Evolutionary conservation across 495 filamentous ascomycete species (phyloP).

Genomic region (Hypoxylon rickii): DNA sequence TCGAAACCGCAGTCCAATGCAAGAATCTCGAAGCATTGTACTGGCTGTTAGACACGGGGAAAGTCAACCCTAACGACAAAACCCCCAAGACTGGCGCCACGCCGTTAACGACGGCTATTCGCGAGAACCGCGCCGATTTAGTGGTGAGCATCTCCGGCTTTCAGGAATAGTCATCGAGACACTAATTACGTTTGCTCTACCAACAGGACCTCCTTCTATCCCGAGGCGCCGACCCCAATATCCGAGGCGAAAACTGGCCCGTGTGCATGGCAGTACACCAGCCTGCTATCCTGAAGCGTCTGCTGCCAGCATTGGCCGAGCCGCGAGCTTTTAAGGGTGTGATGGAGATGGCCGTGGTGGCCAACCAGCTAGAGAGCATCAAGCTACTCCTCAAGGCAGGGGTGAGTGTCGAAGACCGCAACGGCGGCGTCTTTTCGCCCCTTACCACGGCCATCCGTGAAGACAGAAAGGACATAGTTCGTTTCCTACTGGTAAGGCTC

Average conservation of each 20-base stretch:
- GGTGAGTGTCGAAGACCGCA: conserved; percentile 59
- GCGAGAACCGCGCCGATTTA: conserved; percentile 50
- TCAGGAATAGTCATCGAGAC: background rate
- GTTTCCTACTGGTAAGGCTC: conserved; percentile 45
- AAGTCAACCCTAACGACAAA: conserved; percentile 54
- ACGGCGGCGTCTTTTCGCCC: conserved; percentile 60
- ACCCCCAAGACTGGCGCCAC: conserved; percentile 49
- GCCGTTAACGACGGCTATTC: conserved; percentile 60
- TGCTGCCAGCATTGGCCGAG: conserved; percentile 50
- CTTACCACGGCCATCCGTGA: conserved; percentile 61
- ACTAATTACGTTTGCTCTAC: background rate
- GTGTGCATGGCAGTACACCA: conserved; percentile 57
- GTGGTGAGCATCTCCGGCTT: conserved; percentile 31
- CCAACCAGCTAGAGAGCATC: conserved; percentile 51
- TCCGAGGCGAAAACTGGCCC: conserved; percentile 60
- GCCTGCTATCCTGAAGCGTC: conserved; percentile 49
- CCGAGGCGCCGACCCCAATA: conserved; percentile 56
- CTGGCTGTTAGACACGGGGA: conserved; percentile 53
- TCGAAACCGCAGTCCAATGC: conserved; percentile 57
- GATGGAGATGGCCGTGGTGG: conserved; percentile 59
- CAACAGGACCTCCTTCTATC: conserved; percentile 48
- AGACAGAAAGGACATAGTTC: conserved; percentile 52
- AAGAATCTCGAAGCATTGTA: conserved; percentile 54
- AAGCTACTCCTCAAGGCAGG: conserved; percentile 53
- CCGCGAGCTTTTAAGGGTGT: conserved; percentile 57